These are phyloP conservation scores for Brassica carinata DNA, from an alignment of 345 rosid genomes.

Conservation along the genomic window DNA sequence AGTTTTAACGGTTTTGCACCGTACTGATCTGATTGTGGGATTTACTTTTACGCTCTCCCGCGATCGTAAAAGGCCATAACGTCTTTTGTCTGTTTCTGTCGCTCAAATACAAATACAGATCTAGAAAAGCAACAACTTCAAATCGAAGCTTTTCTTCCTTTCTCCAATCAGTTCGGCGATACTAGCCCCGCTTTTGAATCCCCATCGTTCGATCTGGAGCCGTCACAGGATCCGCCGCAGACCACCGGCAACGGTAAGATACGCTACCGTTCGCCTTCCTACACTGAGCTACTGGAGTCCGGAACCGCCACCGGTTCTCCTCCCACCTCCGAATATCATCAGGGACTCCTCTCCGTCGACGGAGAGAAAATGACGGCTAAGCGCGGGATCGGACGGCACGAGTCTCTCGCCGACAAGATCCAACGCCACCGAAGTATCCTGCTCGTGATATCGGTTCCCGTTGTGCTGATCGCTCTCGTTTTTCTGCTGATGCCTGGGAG, in stretches of 20 bases:
- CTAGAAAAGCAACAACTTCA: constrained; percentile 6
- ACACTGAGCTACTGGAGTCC: constrained; percentile 55
- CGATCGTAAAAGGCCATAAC: constrained; percentile 26
- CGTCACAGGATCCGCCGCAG: constrained; percentile 65
- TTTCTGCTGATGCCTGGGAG: constrained; percentile 64
- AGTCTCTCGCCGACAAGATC: constrained; percentile 76
- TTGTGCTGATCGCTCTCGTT: constrained; percentile 59
- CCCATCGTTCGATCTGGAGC: constrained; percentile 62
- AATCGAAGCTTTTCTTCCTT: neutral
- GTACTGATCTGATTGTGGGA: neutral
- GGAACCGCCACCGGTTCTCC: constrained; percentile 34
- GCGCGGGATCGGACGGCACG: constrained; percentile 52
- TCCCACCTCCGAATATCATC: constrained; percentile 43
- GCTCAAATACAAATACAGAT: constrained; percentile 33
- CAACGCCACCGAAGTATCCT: constrained; percentile 64
- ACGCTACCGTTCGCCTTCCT: constrained; percentile 85
- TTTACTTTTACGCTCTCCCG: constrained; percentile 32
- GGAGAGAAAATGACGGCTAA: constrained; percentile 57
- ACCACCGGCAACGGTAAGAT: constrained; percentile 83
- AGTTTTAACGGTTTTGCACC: neutral
- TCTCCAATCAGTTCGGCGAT: constrained; percentile 15
- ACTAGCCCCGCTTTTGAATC: neutral
- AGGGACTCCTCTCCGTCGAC: constrained; percentile 40
- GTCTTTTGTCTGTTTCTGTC: constrained; percentile 31
- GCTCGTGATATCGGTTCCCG: constrained; percentile 65